Evolutionary conservation across 805 yeast genomes (phyloP).

Genomic region (Candida golubevii): DNA sequence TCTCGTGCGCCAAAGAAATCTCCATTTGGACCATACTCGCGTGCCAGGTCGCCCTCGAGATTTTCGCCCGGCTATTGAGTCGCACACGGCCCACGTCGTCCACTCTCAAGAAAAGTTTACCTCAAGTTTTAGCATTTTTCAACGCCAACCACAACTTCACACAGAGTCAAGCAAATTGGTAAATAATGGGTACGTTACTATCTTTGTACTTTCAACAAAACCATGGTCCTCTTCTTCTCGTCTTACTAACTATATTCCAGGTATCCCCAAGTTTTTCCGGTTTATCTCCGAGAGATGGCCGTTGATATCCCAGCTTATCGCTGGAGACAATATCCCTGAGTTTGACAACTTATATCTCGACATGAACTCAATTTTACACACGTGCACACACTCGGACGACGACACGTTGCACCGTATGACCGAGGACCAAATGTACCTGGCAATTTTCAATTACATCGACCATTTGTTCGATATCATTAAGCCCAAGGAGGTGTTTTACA

Average conservation of each 20-base stretch:
- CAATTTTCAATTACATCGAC: conserved; percentile 92
- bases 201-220: too few species aligned
- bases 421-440: conserved; percentile 87
- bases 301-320: conserved; percentile 78
- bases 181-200: conserved; percentile 5
- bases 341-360: conserved; percentile 93
- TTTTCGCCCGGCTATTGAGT: conserved; percentile 1
- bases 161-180: background rate
- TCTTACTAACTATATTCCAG: conserved; percentile 29
- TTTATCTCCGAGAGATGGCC: conserved; percentile 99
- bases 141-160: background rate
- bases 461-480: conserved; percentile 83
- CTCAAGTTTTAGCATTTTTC: background rate
- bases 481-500: conserved; percentile 81
- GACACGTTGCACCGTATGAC: conserved; percentile 60
- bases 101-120: conserved; percentile 6
- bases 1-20: too few species aligned
- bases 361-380: conserved; percentile 95
- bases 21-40: too few species aligned
- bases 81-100: conserved; percentile 11
- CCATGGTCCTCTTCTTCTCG: background rate
- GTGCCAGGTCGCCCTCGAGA: background rate
- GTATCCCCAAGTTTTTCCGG: conserved; percentile 95
- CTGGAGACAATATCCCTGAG: conserved; percentile 80
- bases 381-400: conserved; percentile 80